These are phyloP conservation scores for Pseudognaphalium luteoalbum DNA, from an alignment of 129 eudicot species.

Conservation along the genomic window DNA sequence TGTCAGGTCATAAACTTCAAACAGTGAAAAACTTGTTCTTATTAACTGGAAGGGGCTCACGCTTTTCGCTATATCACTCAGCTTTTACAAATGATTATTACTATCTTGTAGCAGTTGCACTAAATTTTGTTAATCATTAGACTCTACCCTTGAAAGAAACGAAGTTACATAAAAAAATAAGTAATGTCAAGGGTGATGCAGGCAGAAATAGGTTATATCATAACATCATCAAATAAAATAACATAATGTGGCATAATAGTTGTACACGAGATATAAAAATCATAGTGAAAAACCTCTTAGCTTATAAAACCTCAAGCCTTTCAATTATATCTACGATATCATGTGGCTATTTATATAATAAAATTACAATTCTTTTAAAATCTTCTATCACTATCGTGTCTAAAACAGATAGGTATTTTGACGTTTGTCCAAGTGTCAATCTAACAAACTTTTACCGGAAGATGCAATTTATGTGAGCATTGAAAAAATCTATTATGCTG, in stretches of 20 bases:
- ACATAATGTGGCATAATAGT: neutral
- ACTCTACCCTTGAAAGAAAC: neutral
- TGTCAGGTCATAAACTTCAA: slow-evolving; percentile 12
- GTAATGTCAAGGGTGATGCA: neutral
- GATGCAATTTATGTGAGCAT: neutral
- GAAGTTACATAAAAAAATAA: neutral
- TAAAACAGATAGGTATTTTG: neutral
- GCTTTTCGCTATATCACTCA: neutral
- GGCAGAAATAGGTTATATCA: neutral
- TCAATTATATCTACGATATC: neutral
- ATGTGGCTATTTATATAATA: slow-evolving; percentile 9
- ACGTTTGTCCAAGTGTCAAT: slow-evolving; percentile 3
- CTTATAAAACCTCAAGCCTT: neutral
- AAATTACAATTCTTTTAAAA: neutral
- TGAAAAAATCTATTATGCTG: neutral
- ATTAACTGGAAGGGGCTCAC: neutral
- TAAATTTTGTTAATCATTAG: slow-evolving; percentile 13
- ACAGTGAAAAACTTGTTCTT: neutral
- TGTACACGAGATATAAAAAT: neutral
- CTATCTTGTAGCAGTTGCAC: slow-evolving; percentile 1
- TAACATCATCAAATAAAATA: slow-evolving; percentile 12
- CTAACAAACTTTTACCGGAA: neutral
- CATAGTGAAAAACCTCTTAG: neutral
- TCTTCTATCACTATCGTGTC: neutral
- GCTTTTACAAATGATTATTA: neutral